Evolutionary conservation across 2,329 filamentous ascomycete genomes (phyloP).

Genomic region (Claviceps sp.): DNA sequence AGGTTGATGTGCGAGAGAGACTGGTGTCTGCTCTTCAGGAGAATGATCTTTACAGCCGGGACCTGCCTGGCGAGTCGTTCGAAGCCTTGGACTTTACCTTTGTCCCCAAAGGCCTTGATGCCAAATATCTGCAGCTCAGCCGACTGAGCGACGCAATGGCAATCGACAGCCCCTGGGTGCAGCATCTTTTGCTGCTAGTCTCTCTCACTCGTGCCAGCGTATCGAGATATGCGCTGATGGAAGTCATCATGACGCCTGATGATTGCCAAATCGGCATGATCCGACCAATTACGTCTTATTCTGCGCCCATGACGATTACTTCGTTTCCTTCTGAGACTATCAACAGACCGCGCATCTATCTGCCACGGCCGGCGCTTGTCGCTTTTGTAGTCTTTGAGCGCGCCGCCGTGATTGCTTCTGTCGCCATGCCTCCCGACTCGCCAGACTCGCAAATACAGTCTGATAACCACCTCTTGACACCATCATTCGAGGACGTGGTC

Average conservation of each 20-base stretch:
- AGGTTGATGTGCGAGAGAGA: constrained; percentile 54
- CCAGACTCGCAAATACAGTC: constrained; percentile 64
- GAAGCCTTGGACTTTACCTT: constrained; percentile 73
- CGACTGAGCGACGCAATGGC: constrained; percentile 36
- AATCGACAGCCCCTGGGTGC: constrained; percentile 36
- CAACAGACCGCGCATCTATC: constrained; percentile 50
- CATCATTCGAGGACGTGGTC: constrained; percentile 75
- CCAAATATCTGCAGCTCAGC: constrained; percentile 36
- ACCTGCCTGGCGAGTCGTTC: constrained; percentile 44
- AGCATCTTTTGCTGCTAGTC: constrained; percentile 49
- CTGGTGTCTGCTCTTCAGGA: constrained; percentile 50
- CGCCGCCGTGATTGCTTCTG: constrained; percentile 64
- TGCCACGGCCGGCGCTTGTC: constrained; percentile 67
- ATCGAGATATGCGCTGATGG: constrained; percentile 62
- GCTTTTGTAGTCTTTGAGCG: constrained; percentile 72
- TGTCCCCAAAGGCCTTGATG: constrained; percentile 38
- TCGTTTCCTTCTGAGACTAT: constrained; percentile 21
- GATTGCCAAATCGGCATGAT: constrained; percentile 48
- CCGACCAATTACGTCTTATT: constrained; percentile 54
- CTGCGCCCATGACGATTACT: constrained; percentile 35
- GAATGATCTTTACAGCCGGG: constrained; percentile 33
- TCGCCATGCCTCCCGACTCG: constrained; percentile 52
- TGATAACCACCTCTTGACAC: constrained; percentile 48
- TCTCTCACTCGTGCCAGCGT: constrained; percentile 38
- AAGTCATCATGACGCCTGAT: constrained; percentile 47